phyloP scores from a whole-genome alignment of 345 rosid species.

The Carallia pectinifolia region DNA sequence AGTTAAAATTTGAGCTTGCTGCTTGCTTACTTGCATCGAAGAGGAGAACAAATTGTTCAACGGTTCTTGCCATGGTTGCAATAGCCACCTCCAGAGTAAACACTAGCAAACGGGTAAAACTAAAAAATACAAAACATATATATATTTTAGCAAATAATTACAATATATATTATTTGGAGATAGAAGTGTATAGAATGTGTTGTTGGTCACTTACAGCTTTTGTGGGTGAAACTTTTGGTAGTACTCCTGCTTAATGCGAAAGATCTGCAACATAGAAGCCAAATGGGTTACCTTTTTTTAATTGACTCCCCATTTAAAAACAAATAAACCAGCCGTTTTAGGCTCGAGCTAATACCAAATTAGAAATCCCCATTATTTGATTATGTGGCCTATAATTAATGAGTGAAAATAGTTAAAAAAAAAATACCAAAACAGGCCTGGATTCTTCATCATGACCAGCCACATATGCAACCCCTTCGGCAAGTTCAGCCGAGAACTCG shows the following conservation, averaged over 20 bases:
- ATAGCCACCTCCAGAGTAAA: constrained; percentile 89
- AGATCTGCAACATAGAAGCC: constrained; percentile 46
- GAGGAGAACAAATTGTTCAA: constrained; percentile 77
- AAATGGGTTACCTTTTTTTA: not conserved
- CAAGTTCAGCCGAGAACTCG: constrained; percentile 81
- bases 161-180: not conserved
- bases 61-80: constrained; percentile 72
- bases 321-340: not conserved
- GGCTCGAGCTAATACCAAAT: too few relatives aligned
- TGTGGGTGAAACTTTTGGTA: constrained; percentile 79
- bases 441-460: constrained; percentile 87
- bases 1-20: not conserved
- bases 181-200: not conserved
- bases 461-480: constrained; percentile 79
- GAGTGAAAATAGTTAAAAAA: not conserved
- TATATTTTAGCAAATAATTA: not conserved
- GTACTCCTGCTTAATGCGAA: constrained; percentile 74
- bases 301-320: not conserved
- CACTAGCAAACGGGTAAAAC: constrained; percentile 78
- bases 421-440: constrained; percentile 71
- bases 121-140: constrained; percentile 10
- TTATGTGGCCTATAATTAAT: not conserved
- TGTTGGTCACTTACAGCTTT: constrained; percentile 56
- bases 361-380: too few relatives aligned
- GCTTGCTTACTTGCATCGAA: constrained; percentile 89